These are phyloP conservation scores for Pelargonium cotyledonis DNA, from an alignment of 441 rosid species.

Conservation along the genomic window DNA sequence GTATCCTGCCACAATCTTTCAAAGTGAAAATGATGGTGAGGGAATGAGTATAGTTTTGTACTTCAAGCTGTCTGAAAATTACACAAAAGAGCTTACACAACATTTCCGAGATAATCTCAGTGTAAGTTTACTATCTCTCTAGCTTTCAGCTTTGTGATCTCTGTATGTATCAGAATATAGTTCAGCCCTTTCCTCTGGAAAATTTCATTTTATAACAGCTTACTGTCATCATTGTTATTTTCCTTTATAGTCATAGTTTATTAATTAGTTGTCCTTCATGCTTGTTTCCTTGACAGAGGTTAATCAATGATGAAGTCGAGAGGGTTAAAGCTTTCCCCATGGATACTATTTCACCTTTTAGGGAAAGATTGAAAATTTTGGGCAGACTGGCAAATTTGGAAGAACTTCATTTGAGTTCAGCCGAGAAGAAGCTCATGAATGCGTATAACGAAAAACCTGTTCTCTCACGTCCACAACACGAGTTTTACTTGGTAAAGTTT, in stretches of 20 bases:
- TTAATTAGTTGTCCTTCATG: background rate
- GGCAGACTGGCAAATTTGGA: conserved; percentile 57
- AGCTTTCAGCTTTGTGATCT: conserved; percentile 3
- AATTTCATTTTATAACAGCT: too few species aligned
- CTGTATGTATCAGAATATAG: background rate
- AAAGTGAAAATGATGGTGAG: conserved; percentile 84
- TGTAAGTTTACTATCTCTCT: conserved; percentile 27
- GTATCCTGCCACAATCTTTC: conserved; percentile 67
- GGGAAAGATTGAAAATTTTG: conserved; percentile 75
- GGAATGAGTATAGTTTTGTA: conserved; percentile 84
- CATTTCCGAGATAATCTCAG: conserved; percentile 60
- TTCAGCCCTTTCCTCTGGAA: too few species aligned
- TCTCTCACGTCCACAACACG: conserved; percentile 82
- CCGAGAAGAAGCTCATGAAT: conserved; percentile 73
- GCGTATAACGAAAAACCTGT: conserved; percentile 67
- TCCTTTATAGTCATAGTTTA: background rate
- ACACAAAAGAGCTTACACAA: conserved; percentile 52
- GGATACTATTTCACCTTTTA: conserved; percentile 49
- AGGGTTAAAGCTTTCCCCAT: conserved; percentile 59
- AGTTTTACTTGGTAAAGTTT: conserved; percentile 52
- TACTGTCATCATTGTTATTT: background rate
- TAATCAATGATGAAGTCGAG: conserved; percentile 67
- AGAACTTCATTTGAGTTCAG: conserved; percentile 54
- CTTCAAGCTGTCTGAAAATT: conserved; percentile 70
- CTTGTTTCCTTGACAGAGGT: conserved; percentile 33